phyloP scores from a whole-genome alignment of 2,329 filamentous ascomycete species.

The Salinomyces thailandicus region DNA sequence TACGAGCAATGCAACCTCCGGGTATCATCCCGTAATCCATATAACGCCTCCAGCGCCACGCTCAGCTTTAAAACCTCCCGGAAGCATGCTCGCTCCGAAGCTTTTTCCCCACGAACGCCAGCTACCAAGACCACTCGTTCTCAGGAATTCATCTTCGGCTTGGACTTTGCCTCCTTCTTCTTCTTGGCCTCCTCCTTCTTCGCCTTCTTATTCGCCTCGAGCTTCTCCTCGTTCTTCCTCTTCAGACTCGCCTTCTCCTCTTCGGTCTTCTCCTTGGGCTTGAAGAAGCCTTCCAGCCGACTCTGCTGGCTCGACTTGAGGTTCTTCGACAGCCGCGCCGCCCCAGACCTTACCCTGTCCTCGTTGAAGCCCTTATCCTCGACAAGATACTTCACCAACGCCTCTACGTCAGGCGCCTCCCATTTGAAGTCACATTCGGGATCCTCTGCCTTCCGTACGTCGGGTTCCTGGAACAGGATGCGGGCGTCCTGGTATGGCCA shows the following conservation, averaged over 20 bases:
- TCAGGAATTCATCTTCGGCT: slow-evolving; percentile 45
- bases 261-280: slow-evolving; percentile 77
- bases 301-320: slow-evolving; percentile 85
- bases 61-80: not conserved
- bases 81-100: not conserved
- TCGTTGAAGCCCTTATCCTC: slow-evolving; percentile 95
- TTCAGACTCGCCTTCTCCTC: slow-evolving; percentile 77
- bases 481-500: slow-evolving; percentile 93
- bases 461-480: slow-evolving; percentile 80
- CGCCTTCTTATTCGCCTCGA: slow-evolving; percentile 90
- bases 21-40: too few species aligned
- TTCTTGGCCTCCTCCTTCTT: slow-evolving; percentile 89
- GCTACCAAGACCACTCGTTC: too few species aligned
- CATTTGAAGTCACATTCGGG: slow-evolving; percentile 94
- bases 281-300: slow-evolving; percentile 92
- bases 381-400: slow-evolving; percentile 79
- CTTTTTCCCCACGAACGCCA: not conserved
- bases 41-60: not conserved
- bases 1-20: too few species aligned
- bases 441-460: slow-evolving; percentile 73
- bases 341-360: slow-evolving; percentile 74
- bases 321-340: slow-evolving; percentile 73
- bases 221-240: slow-evolving; percentile 86
- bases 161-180: slow-evolving; percentile 82
- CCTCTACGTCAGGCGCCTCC: slow-evolving; percentile 86